Conservation (phyloP, 768 basidiomycete genomes). For the Lactarius hengduanensis region DNA sequence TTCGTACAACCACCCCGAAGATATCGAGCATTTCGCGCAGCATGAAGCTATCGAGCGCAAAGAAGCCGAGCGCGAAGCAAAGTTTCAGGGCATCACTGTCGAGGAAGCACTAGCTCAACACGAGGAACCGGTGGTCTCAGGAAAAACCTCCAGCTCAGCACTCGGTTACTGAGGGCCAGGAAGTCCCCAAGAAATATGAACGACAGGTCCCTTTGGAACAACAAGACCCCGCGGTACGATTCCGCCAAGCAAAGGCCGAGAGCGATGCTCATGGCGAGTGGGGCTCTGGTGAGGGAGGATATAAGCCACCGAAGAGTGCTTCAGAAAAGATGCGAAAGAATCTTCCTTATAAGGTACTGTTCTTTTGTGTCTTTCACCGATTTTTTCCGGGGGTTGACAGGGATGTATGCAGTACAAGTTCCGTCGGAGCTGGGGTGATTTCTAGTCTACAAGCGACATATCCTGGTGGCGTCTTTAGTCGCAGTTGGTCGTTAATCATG, state of each 20-base stretch:
- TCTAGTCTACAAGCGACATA: conserved; percentile 7
- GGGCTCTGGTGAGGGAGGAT: conserved; percentile 70
- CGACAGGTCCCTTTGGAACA: conserved; percentile 64
- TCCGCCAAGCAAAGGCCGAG: conserved; percentile 53
- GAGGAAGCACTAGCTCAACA: conserved; percentile 64
- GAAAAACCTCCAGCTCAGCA: conserved; percentile 13
- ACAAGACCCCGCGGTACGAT: conserved; percentile 64
- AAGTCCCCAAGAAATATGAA: conserved; percentile 41
- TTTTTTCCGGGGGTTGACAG: conserved; percentile 48
- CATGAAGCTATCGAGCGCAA: conserved; percentile 82
- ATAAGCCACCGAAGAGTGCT: conserved; percentile 67
- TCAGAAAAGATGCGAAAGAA: conserved; percentile 81
- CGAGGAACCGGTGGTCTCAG: conserved; percentile 24
- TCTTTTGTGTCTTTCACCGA: conserved; percentile 3
- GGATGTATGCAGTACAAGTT: conserved; percentile 84
- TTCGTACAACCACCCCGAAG: conserved; percentile 91
- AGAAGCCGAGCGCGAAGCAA: conserved; percentile 83
- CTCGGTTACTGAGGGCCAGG: conserved; percentile 20
- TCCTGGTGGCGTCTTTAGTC: background rate
- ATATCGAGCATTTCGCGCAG: conserved; percentile 86
- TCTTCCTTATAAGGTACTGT: conserved; percentile 81
- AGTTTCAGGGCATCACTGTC: conserved; percentile 77
- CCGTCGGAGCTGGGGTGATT: conserved; percentile 85
- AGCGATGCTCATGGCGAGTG: conserved; percentile 58
- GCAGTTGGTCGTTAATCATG: background rate